Evolutionary conservation across 192 early-diverging fungal genomes (phyloP).

Genomic region (Mortierella hygrophila): DNA sequence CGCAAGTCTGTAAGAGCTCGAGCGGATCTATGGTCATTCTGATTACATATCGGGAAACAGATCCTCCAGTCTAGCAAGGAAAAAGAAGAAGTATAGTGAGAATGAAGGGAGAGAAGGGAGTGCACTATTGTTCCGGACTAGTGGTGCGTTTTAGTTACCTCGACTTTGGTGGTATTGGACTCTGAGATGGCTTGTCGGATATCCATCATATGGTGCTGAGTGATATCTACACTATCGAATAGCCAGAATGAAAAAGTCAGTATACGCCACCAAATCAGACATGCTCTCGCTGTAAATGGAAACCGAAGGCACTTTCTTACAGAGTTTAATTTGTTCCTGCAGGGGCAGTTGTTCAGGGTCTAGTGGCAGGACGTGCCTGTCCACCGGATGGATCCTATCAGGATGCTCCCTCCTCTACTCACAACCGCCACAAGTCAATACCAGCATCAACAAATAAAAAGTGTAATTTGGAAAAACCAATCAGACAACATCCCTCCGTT

Average conservation of each 20-base stretch:
- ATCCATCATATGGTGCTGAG: slow-evolving; percentile 22
- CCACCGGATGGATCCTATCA: slow-evolving; percentile 28
- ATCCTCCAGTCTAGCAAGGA: slow-evolving; percentile 8
- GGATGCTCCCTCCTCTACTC: slow-evolving; percentile 32
- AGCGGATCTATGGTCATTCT: slow-evolving; percentile 26
- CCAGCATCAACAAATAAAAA: not conserved
- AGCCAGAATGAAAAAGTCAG: not conserved
- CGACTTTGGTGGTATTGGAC: not conserved
- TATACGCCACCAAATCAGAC: not conserved
- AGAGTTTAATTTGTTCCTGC: slow-evolving; percentile 22
- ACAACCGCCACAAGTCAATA: no score
- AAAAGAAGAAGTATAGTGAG: not conserved
- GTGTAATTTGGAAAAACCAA: not conserved
- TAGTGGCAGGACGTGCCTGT: slow-evolving; percentile 33
- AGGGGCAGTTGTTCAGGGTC: slow-evolving; percentile 34
- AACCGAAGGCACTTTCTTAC: not conserved
- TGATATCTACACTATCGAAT: slow-evolving; percentile 17
- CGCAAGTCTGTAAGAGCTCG: slow-evolving; percentile 27
- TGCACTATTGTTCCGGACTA: not conserved
- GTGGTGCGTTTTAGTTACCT: slow-evolving; percentile 12
- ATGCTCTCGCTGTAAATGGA: not conserved
- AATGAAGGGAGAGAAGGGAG: not conserved
- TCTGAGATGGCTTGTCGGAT: slow-evolving; percentile 31
- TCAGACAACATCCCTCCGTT: not conserved
- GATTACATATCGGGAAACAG: slow-evolving; percentile 20